Conservation (phyloP, 306 rosid genomes). For the Medicago ruthenica region DNA sequence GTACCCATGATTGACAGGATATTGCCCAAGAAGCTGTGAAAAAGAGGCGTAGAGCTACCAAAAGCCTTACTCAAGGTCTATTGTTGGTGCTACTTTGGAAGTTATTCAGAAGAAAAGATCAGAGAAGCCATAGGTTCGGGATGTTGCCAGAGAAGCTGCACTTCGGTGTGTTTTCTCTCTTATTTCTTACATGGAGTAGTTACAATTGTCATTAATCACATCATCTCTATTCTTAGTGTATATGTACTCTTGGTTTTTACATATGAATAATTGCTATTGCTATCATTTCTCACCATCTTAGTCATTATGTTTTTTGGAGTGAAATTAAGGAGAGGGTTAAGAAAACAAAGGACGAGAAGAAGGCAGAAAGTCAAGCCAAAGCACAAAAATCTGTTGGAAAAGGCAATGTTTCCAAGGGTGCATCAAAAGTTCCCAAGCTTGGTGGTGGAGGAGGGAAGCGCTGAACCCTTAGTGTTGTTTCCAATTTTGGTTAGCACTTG, state of each 20-base stretch:
- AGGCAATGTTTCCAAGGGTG: constrained; percentile 61
- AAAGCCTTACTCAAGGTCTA: constrained; percentile 47
- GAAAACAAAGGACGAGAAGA: constrained; percentile 90
- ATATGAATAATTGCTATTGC: neutral
- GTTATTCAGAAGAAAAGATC: constrained; percentile 37
- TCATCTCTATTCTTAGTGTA: neutral
- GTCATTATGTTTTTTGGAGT: constrained; percentile 43
- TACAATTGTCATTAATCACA: neutral
- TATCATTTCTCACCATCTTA: neutral
- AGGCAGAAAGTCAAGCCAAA: constrained; percentile 72
- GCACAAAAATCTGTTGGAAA: constrained; percentile 64
- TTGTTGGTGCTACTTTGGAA: constrained; percentile 44
- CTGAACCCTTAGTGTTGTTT: constrained; percentile 46
- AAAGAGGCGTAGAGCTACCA: constrained; percentile 40
- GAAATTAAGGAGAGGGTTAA: constrained; percentile 88
- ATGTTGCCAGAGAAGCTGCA: constrained; percentile 45
- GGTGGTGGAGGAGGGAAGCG: constrained; percentile 95
- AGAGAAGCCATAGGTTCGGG: constrained; percentile 41
- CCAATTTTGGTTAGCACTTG: constrained; percentile 28
- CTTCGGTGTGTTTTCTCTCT: constrained; percentile 35
- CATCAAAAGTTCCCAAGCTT: constrained; percentile 82
- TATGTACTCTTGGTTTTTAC: neutral
- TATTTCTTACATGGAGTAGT: neutral
- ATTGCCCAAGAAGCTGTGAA: constrained; percentile 59
- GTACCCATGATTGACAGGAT: constrained; percentile 46